A percentile compares a stretch with the other conserved stretches of the same genome.
Conservation (phyloP, 164 flowering plant genomes). For the Aristolochia contorta region DNA sequence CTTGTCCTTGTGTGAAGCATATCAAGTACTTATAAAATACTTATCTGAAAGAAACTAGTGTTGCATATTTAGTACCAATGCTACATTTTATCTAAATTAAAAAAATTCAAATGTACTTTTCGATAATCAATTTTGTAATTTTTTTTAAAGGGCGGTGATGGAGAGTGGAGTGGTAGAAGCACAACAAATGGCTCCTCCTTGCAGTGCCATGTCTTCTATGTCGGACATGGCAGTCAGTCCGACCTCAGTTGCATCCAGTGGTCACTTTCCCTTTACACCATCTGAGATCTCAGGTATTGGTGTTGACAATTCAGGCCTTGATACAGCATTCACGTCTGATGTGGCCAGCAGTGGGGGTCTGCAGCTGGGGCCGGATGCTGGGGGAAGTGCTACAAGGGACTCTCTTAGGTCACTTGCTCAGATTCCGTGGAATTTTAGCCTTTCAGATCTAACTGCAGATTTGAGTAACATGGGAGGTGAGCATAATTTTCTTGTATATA, state of each 20-base stretch:
- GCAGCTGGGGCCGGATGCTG: slow-evolving; percentile 70
- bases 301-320: slow-evolving; percentile 76
- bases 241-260: slow-evolving; percentile 85
- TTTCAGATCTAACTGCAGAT: slow-evolving; percentile 90
- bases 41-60: no score
- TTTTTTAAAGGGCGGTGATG: slow-evolving; percentile 9
- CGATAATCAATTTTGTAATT: no score
- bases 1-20: neutral
- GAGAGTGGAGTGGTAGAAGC: slow-evolving; percentile 8
- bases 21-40: no score
- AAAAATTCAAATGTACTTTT: no score
- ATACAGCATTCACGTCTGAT: slow-evolving; percentile 77
- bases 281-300: slow-evolving; percentile 88
- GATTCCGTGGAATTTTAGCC: slow-evolving; percentile 91
- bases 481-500: neutral
- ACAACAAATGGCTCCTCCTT: slow-evolving; percentile 25
- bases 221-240: slow-evolving; percentile 93
- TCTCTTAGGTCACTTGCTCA: slow-evolving; percentile 72
- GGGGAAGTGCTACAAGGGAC: slow-evolving; percentile 60
- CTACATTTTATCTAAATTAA: no score
- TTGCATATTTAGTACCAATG: neutral
- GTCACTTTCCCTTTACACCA: slow-evolving; percentile 89
- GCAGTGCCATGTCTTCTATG: slow-evolving; percentile 63
- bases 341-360: slow-evolving; percentile 66
- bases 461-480: slow-evolving; percentile 84